Evolutionary conservation across 148 eudicot genomes (phyloP).

Genomic region (Tetragonia tetragonoides): DNA sequence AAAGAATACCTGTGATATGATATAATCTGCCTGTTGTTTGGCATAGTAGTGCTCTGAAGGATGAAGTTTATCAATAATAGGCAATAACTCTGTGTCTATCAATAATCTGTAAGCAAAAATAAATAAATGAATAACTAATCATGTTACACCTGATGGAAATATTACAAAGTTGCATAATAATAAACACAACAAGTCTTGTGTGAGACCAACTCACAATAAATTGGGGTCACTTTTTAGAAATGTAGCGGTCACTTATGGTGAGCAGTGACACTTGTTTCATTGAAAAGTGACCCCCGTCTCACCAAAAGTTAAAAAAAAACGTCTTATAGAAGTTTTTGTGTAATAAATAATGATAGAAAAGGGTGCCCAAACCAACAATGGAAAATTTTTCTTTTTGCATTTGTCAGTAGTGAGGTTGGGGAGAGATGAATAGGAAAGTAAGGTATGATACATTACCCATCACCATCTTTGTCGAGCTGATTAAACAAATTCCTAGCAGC

Average conservation of each 20-base stretch:
- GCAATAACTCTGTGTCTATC: conserved; percentile 64
- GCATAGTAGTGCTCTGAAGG: conserved; percentile 91
- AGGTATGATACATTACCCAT: conserved; percentile 47
- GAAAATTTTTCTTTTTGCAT: neutral
- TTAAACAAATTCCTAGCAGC: conserved; percentile 78
- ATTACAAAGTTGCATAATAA: neutral
- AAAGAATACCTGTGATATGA: conserved; percentile 72
- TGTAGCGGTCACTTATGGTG: too few species aligned
- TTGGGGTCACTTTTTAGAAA: too few species aligned
- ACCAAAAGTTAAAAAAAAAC: too few species aligned
- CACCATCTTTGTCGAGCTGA: conserved; percentile 83
- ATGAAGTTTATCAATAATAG: conserved; percentile 83
- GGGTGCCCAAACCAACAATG: neutral
- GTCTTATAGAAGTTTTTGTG: too few species aligned
- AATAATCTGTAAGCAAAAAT: conserved; percentile 47
- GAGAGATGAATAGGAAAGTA: neutral
- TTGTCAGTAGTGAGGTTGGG: conserved; percentile 6
- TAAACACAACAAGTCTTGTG: too few species aligned
- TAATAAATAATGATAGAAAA: neutral
- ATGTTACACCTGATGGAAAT: neutral
- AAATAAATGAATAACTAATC: neutral
- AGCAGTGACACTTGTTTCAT: too few species aligned
- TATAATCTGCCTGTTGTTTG: conserved; percentile 92
- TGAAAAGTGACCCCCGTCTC: too few species aligned
- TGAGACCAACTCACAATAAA: too few species aligned